Evolutionary conservation across 2,329 filamentous ascomycete genomes (phyloP).

Genomic region (Cylindrodendrum hubeiense): DNA sequence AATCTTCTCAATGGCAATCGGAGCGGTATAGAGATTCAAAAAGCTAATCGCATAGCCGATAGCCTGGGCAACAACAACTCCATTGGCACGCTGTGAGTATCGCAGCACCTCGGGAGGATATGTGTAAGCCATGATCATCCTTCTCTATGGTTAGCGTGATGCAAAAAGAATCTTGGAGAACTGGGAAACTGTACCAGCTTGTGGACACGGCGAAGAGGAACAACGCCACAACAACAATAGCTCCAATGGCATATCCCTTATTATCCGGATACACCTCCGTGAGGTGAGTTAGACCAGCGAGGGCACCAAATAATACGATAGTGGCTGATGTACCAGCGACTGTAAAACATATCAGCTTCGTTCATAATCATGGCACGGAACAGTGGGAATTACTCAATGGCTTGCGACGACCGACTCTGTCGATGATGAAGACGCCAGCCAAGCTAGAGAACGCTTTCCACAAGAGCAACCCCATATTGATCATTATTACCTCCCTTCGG

Average conservation of each 20-base stretch:
- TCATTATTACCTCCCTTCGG: slow-evolving; percentile 1
- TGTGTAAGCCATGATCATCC: slow-evolving; percentile 18
- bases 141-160: neutral
- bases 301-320: neutral
- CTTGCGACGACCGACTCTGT: slow-evolving; percentile 19
- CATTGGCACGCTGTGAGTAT: slow-evolving; percentile 24
- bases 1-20: slow-evolving; percentile 17
- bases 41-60: slow-evolving; percentile 24
- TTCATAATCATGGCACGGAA: neutral
- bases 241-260: slow-evolving; percentile 18
- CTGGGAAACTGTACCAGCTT: slow-evolving; percentile 14
- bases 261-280: neutral
- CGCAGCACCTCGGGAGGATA: slow-evolving; percentile 19
- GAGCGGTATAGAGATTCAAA: slow-evolving; percentile 19
- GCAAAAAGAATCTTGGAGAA: neutral
- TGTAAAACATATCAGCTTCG: neutral
- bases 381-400: slow-evolving; percentile 4
- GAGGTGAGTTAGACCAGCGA: slow-evolving; percentile 9
- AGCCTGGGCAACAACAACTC: slow-evolving; percentile 19
- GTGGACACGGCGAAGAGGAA: slow-evolving; percentile 18
- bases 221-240: slow-evolving; percentile 16
- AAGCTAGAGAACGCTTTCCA: slow-evolving; percentile 18
- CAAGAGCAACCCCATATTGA: slow-evolving; percentile 16
- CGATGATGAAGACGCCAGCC: slow-evolving; percentile 20
- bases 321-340: slow-evolving; percentile 6